These are phyloP conservation scores for Begonia fuchsioides DNA, from an alignment of 306 rosid species.

Conservation along the genomic window DNA sequence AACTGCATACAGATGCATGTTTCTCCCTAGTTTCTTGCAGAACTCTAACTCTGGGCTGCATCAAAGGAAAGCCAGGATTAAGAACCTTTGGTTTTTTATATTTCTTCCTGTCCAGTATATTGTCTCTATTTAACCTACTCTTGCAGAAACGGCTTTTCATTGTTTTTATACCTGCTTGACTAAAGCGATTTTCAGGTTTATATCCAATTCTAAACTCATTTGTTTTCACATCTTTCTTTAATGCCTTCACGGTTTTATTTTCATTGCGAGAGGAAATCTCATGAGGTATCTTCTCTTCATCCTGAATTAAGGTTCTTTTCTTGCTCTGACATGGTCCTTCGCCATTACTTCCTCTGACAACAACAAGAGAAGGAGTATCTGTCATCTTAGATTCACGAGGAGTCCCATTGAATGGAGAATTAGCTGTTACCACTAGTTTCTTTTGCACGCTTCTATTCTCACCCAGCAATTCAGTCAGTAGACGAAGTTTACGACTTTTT, in stretches of 20 bases:
- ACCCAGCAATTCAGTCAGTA: conserved; percentile 68
- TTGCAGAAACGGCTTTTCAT: conserved; percentile 25
- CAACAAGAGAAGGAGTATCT: conserved; percentile 26
- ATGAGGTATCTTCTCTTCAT: conserved; percentile 29
- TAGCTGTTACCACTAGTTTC: conserved; percentile 15
- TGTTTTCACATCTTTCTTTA: conserved; percentile 25
- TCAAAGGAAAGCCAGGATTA: conserved; percentile 24
- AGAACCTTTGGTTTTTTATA: conserved; percentile 28
- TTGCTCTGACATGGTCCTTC: conserved; percentile 23
- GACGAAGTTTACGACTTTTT: conserved; percentile 67
- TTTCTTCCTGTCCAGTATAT: conserved; percentile 38
- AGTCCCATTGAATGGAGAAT: conserved; percentile 27
- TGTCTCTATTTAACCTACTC: conserved; percentile 29
- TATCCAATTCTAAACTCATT: conserved; percentile 6
- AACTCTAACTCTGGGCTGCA: conserved; percentile 21
- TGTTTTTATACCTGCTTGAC: conserved; percentile 22
- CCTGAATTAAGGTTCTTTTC: conserved; percentile 50
- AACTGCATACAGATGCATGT: conserved; percentile 21
- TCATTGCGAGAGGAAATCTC: conserved; percentile 18
- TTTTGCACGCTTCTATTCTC: conserved; percentile 36
- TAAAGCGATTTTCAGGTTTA: conserved; percentile 22
- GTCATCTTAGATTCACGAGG: conserved; percentile 28
- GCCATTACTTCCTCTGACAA: conserved; percentile 28
- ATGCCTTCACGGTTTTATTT: conserved; percentile 20
- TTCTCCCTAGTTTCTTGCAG: conserved; percentile 22